These are phyloP conservation scores for Clarireedia paspali DNA, from an alignment of 2,329 filamentous ascomycete genomes.

Conservation along the genomic window DNA sequence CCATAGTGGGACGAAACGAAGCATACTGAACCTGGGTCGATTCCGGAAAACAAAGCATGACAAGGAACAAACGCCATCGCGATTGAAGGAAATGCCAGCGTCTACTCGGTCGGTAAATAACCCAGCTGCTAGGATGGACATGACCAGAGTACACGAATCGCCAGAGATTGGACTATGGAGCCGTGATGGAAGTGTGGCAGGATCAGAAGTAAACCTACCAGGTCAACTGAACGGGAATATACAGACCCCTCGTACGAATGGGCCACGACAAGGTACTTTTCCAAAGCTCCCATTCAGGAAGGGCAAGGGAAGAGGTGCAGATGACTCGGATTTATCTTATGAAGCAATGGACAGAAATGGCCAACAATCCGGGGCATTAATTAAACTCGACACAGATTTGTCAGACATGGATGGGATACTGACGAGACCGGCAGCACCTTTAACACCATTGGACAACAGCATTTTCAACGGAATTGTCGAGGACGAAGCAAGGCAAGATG, in stretches of 20 bases:
- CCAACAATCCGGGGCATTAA: constrained; percentile 44
- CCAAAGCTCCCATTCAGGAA: constrained; percentile 56
- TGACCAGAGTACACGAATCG: constrained; percentile 18
- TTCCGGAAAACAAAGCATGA: constrained; percentile 40
- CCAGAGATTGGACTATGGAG: constrained; percentile 25
- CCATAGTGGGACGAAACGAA: constrained; percentile 18
- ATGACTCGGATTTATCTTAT: constrained; percentile 47
- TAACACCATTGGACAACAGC: constrained; percentile 61
- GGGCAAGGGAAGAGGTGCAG: constrained; percentile 42
- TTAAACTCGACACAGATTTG: constrained; percentile 79
- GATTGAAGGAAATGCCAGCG: constrained; percentile 40
- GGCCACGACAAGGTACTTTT: constrained; percentile 25
- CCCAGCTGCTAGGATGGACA: constrained; percentile 19
- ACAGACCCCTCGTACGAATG: constrained; percentile 11
- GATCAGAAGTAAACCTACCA: constrained; percentile 23
- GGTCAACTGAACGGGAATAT: constrained; percentile 16
- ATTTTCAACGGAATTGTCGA: constrained; percentile 38
- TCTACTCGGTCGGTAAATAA: constrained; percentile 45
- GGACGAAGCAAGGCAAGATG: constrained; percentile 31
- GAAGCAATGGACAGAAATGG: constrained; percentile 19
- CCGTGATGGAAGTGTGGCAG: constrained; percentile 24
- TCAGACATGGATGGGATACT: constrained; percentile 89
- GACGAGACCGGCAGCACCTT: constrained; percentile 55
- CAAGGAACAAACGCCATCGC: constrained; percentile 44
- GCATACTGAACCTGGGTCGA: constrained; percentile 23